Evolutionary conservation across 83 land plant genomes (phyloP).

Genomic region (Isoetes engelmannii): DNA sequence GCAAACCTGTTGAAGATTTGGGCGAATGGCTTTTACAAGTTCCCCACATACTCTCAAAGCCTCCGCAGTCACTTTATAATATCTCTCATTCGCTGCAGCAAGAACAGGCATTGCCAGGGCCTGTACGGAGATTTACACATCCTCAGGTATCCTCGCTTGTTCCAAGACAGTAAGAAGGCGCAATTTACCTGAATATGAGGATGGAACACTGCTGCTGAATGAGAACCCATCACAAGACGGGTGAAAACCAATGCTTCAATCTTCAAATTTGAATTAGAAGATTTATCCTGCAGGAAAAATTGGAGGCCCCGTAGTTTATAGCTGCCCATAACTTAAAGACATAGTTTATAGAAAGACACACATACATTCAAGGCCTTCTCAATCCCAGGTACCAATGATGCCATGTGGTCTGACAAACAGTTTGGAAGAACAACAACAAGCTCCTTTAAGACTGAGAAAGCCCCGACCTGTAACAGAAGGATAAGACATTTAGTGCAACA

Average conservation of each 20-base stretch:
- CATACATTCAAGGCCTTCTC: conserved; percentile 91
- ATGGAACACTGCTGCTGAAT: conserved; percentile 86
- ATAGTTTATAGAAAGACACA: background rate
- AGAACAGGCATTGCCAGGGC: conserved; percentile 70
- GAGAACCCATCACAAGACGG: conserved; percentile 87
- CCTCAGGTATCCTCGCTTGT: background rate
- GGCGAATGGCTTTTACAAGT: conserved; percentile 85
- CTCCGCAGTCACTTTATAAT: conserved; percentile 97
- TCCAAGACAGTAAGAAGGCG: background rate
- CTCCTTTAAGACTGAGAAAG: conserved; percentile 94
- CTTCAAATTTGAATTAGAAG: conserved; percentile 91
- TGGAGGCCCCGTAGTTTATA: background rate
- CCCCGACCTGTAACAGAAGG: conserved; percentile 65
- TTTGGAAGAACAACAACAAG: conserved; percentile 91
- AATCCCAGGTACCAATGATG: conserved; percentile 86
- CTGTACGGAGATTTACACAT: conserved; percentile 25
- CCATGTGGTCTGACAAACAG: conserved; percentile 87
- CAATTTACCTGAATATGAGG: conserved; percentile 70
- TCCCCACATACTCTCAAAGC: conserved; percentile 95
- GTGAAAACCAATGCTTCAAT: conserved; percentile 92
- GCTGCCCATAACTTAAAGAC: background rate
- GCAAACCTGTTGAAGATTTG: conserved; percentile 43
- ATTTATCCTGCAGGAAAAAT: conserved; percentile 60
- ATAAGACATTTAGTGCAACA: background rate
- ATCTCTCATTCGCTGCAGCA: conserved; percentile 80